These are phyloP conservation scores for Handroanthus guayacan DNA, from an alignment of 257 asterid genomes.

Conservation along the genomic window DNA sequence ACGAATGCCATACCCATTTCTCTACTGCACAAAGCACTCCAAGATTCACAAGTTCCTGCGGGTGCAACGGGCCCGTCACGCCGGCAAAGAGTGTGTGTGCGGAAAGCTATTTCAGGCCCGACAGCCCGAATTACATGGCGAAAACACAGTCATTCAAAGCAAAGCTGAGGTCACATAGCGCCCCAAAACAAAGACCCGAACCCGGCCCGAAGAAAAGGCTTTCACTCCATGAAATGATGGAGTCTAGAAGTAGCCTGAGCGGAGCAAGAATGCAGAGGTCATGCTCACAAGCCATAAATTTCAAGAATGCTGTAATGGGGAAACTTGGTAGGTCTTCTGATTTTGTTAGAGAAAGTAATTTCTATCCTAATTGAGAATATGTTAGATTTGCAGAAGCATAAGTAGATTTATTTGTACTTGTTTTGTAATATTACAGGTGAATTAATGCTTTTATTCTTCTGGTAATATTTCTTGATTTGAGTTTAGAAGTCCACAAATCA, in stretches of 20 bases:
- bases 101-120: slow-evolving; percentile 45
- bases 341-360: slow-evolving; percentile 29
- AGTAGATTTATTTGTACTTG: background rate
- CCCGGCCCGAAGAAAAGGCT: slow-evolving; percentile 52
- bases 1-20: no score
- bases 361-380: slow-evolving; percentile 20
- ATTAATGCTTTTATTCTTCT: background rate
- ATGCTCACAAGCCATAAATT: slow-evolving; percentile 58
- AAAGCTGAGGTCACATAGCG: slow-evolving; percentile 76
- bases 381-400: background rate
- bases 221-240: slow-evolving; percentile 64
- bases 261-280: slow-evolving; percentile 78
- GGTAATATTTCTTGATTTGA: background rate
- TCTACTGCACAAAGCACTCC: slow-evolving; percentile 81
- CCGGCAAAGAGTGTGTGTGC: slow-evolving; percentile 43
- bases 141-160: slow-evolving; percentile 81
- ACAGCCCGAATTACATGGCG: slow-evolving; percentile 77
- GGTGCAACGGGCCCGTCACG: slow-evolving; percentile 46
- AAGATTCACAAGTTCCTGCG: slow-evolving; percentile 56
- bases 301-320: slow-evolving; percentile 68
- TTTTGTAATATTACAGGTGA: background rate
- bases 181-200: slow-evolving; percentile 82
- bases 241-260: slow-evolving; percentile 65
- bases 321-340: slow-evolving; percentile 58
- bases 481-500: background rate